Evolutionary conservation across 2,329 filamentous ascomycete species (phyloP).

Genomic region (Trichoderma sp.): DNA sequence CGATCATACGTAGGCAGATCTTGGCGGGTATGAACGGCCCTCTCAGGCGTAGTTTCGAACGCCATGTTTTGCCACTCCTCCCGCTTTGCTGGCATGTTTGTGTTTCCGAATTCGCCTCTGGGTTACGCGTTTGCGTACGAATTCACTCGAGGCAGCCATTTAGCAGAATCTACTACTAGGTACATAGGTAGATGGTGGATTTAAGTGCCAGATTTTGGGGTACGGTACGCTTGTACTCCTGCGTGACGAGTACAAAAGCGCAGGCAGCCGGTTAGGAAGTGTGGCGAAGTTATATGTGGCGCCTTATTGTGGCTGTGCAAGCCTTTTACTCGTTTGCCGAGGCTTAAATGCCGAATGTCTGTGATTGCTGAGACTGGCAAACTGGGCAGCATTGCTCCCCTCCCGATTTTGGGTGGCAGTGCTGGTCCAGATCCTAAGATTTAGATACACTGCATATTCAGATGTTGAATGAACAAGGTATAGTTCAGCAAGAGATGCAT

Average conservation of each 20-base stretch:
- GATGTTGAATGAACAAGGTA: too few relatives aligned
- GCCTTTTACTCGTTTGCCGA: neutral
- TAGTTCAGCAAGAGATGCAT: too few relatives aligned
- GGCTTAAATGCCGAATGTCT: neutral
- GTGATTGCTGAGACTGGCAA: neutral
- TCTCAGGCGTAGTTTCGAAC: neutral
- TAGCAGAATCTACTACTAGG: neutral
- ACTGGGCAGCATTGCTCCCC: too few relatives aligned
- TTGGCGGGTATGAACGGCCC: neutral
- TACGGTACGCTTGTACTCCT: neutral
- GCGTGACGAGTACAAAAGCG: neutral
- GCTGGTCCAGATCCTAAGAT: too few relatives aligned
- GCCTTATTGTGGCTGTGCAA: neutral
- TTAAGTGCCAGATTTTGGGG: neutral
- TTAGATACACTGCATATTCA: too few relatives aligned
- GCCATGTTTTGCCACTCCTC: constrained; percentile 3
- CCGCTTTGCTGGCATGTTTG: neutral
- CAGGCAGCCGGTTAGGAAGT: neutral
- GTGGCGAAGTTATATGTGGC: neutral
- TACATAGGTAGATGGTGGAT: too few relatives aligned
- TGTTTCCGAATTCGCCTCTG: neutral
- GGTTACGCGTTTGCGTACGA: constrained; percentile 8
- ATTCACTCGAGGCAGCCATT: constrained; percentile 8
- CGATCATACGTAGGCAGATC: neutral
- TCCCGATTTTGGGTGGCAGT: too few relatives aligned